phyloP scores from a whole-genome alignment of 2,329 filamentous ascomycete genomes.

The Beauveria sp. region DNA sequence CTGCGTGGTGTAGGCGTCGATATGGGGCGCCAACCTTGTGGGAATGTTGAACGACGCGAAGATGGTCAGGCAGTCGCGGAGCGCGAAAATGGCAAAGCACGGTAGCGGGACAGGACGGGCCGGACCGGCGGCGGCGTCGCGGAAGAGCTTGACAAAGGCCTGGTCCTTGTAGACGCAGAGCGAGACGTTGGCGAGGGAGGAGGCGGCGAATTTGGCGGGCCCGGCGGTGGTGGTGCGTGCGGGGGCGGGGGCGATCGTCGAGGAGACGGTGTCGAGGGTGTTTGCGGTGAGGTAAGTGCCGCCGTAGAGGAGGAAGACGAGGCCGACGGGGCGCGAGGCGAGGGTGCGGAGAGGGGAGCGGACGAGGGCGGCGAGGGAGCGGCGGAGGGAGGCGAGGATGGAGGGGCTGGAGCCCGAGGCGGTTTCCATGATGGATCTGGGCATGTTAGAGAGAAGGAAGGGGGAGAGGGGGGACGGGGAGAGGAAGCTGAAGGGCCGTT shows the following conservation, averaged over 20 bases:
- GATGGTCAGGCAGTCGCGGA: slow-evolving; percentile 80
- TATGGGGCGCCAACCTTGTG: slow-evolving; percentile 62
- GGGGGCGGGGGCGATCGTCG: slow-evolving; percentile 51
- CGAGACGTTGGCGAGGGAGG: slow-evolving; percentile 73
- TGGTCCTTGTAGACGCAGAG: slow-evolving; percentile 87
- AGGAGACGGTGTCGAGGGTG: slow-evolving; percentile 69
- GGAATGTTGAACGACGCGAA: slow-evolving; percentile 91
- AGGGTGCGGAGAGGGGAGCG: slow-evolving; percentile 54
- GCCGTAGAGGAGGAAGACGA: slow-evolving; percentile 72
- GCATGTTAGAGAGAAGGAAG: slow-evolving; percentile 5
- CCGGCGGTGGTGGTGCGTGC: slow-evolving; percentile 63
- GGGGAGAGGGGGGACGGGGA: background rate
- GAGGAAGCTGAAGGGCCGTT: too few species aligned
- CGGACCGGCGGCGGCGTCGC: slow-evolving; percentile 41
- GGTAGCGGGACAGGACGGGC: slow-evolving; percentile 55
- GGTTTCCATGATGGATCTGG: slow-evolving; percentile 72
- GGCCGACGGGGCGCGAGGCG: slow-evolving; percentile 57
- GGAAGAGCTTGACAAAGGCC: slow-evolving; percentile 77
- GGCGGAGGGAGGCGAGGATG: slow-evolving; percentile 50
- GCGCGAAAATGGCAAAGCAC: slow-evolving; percentile 70
- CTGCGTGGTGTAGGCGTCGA: slow-evolving; percentile 36
- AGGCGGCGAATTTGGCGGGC: slow-evolving; percentile 71
- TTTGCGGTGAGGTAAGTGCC: slow-evolving; percentile 89
- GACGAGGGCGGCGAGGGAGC: slow-evolving; percentile 50
- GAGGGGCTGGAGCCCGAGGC: slow-evolving; percentile 57